Conservation (phyloP, 768 basidiomycete species). For the Trametes meyenii region DNA sequence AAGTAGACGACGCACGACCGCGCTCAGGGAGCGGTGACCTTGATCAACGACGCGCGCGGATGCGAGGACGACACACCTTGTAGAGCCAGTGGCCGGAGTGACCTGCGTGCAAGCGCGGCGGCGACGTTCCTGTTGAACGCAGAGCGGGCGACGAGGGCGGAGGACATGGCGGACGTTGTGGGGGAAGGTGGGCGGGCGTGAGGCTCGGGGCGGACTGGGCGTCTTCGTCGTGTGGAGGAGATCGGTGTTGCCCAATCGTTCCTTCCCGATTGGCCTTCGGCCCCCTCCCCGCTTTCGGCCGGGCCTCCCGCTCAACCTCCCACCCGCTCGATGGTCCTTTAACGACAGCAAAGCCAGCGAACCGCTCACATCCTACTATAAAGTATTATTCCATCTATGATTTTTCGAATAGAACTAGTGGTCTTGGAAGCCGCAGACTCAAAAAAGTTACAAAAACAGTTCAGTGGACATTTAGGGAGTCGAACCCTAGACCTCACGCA, state of each 20-base stretch:
- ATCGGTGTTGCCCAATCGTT: constrained; percentile 15
- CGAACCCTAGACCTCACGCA: constrained; percentile 40
- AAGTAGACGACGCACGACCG: background rate
- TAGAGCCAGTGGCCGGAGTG: constrained; percentile 40
- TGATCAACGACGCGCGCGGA: background rate
- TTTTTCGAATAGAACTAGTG: too few relatives aligned
- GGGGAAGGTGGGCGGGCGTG: constrained; percentile 13
- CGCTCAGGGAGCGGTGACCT: background rate
- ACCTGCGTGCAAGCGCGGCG: constrained; percentile 41
- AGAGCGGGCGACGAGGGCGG: constrained; percentile 51
- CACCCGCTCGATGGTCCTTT: background rate
- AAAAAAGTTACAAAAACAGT: background rate
- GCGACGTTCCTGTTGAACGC: constrained; percentile 48
- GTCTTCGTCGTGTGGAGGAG: background rate
- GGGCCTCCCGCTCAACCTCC: constrained; percentile 1
- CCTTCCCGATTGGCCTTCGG: constrained; percentile 23
- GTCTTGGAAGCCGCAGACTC: background rate
- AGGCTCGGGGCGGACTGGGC: background rate
- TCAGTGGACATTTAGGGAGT: constrained; percentile 35
- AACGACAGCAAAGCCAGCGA: too few relatives aligned
- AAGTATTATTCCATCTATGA: too few relatives aligned
- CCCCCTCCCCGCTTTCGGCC: constrained; percentile 21
- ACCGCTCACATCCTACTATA: too few relatives aligned
- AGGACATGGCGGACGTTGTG: constrained; percentile 47
- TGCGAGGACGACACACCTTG: constrained; percentile 41